phyloP scores from a whole-genome alignment of 352 stramenopile species.

The Globisporangium iwayamae region DNA sequence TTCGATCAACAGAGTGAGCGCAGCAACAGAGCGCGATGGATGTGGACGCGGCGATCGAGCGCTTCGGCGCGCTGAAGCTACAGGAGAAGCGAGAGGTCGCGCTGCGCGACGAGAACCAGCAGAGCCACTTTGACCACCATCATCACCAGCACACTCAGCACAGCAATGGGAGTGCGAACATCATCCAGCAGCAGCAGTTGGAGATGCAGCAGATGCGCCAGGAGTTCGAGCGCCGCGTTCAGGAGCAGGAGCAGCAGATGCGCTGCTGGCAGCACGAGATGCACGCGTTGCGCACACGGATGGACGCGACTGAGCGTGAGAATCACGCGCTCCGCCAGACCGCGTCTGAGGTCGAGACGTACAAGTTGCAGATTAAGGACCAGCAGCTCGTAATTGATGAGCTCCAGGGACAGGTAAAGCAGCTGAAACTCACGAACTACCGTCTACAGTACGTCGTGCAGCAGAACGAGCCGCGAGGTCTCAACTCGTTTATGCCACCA shows the following conservation, averaged over 20 bases:
- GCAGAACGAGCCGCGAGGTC: conserved; percentile 50
- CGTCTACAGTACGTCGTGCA: conserved; percentile 70
- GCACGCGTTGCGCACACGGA: conserved; percentile 36
- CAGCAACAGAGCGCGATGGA: conserved; percentile 23
- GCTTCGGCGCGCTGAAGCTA: conserved; percentile 68
- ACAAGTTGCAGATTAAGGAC: conserved; percentile 40
- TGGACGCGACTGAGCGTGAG: conserved; percentile 48
- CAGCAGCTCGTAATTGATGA: conserved; percentile 68
- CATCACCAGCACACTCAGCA: conserved; percentile 10
- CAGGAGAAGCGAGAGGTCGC: conserved; percentile 28
- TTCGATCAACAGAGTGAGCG: neutral
- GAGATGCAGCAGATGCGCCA: conserved; percentile 46
- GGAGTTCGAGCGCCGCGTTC: conserved; percentile 39
- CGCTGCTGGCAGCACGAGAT: conserved; percentile 51
- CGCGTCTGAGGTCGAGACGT: conserved; percentile 38
- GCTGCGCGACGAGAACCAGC: conserved; percentile 1
- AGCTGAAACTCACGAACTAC: conserved; percentile 66
- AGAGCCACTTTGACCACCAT: conserved; percentile 11
- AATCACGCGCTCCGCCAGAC: conserved; percentile 48
- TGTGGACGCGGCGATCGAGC: conserved; percentile 71
- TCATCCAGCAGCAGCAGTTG: conserved; percentile 19
- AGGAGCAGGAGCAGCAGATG: conserved; percentile 44
- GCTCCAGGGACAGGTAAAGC: conserved; percentile 65
- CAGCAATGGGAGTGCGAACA: neutral
- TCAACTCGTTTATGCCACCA: conserved; percentile 46